Conservation (phyloP, 2,329 filamentous ascomycete species). For the Rutstroemia sp. region DNA sequence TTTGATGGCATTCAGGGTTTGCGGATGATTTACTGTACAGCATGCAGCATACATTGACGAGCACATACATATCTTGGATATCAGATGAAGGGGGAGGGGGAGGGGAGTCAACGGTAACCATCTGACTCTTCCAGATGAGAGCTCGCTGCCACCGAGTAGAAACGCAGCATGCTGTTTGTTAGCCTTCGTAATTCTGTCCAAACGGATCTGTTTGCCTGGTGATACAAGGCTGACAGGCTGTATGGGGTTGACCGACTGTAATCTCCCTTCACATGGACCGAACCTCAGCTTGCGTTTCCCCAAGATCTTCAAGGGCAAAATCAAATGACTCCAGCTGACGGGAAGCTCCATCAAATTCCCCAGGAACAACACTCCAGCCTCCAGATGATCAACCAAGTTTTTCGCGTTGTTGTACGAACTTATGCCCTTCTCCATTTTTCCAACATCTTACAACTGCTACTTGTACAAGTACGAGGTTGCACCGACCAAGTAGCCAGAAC, state of each 20-base stretch:
- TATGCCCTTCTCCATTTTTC: too few relatives aligned
- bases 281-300: background rate
- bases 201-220: background rate
- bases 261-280: background rate
- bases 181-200: too few relatives aligned
- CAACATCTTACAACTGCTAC: too few relatives aligned
- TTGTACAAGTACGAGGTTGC: too few relatives aligned
- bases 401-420: too few relatives aligned
- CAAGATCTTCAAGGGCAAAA: background rate
- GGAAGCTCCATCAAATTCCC: background rate
- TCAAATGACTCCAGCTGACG: background rate
- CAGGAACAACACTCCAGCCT: background rate
- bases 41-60: background rate
- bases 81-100: background rate
- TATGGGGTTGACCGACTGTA: background rate
- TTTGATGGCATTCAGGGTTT: background rate
- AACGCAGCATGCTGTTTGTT: background rate
- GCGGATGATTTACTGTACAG: background rate
- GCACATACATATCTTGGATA: background rate
- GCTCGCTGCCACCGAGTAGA: background rate
- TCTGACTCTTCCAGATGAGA: background rate
- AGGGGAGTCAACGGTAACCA: background rate
- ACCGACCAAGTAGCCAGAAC: too few relatives aligned
- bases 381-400: slow-evolving; percentile 1
- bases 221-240: background rate